A percentile compares a stretch with the other conserved stretches of the same genome.
Evolutionary conservation across 129 eudicot genomes (phyloP).

Genomic region (Saposhnikovia divaricata): DNA sequence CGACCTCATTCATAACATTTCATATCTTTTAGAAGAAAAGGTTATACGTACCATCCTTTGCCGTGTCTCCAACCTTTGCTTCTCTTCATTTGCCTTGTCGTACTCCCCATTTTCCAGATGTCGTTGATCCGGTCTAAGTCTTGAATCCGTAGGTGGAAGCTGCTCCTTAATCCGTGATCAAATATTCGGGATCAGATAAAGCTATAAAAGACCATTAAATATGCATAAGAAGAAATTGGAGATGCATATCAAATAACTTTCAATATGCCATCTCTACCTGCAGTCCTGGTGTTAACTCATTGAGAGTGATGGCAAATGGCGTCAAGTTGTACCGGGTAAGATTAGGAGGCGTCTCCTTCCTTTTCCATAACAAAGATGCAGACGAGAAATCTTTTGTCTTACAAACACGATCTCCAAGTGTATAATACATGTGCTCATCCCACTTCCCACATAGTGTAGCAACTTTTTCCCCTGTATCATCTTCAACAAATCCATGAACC

Average conservation of each 20-base stretch:
- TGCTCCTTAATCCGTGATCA: constrained; percentile 65
- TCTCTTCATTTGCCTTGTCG: constrained; percentile 79
- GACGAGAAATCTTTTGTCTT: constrained; percentile 5
- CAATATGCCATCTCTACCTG: constrained; percentile 39
- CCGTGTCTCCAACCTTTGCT: constrained; percentile 70
- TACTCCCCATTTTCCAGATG: constrained; percentile 90
- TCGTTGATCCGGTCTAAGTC: constrained; percentile 95
- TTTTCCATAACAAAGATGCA: constrained; percentile 13
- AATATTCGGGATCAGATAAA: constrained; percentile 40
- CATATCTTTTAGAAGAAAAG: background rate
- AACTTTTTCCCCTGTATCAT: constrained; percentile 28
- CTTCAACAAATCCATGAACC: constrained; percentile 31
- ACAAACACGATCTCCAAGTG: constrained; percentile 10
- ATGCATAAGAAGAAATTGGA: constrained; percentile 14
- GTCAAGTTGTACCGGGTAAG: constrained; percentile 76
- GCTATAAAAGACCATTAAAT: constrained; percentile 22
- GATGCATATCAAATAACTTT: background rate
- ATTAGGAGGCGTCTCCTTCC: constrained; percentile 22
- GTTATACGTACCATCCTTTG: constrained; percentile 70
- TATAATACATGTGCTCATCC: constrained; percentile 53
- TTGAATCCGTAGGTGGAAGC: constrained; percentile 94
- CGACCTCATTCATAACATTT: background rate
- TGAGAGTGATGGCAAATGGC: constrained; percentile 79
- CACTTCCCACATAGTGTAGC: constrained; percentile 25
- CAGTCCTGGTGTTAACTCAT: constrained; percentile 77